Base-by-base conservation (phyloP, 208 protist species). In the Vickermania ingenoplastis region DNA sequence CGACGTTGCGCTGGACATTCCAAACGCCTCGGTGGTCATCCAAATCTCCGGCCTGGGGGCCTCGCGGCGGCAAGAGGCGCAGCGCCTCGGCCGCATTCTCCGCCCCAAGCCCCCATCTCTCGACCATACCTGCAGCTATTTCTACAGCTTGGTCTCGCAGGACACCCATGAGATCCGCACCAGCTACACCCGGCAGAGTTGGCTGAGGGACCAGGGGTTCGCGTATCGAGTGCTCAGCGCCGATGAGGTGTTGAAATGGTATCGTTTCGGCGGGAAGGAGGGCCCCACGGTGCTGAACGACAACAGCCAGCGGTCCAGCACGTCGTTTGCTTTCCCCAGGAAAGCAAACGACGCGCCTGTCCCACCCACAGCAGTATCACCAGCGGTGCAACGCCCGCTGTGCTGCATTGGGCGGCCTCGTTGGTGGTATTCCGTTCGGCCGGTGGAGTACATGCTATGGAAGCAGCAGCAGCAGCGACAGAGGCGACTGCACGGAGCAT, bases 1-100 rank as follows among this genome's bases (percentile, higher is more conserved):
- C 29, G 98, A 99, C 77, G 97, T 93, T 25, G 94, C 96, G 11
- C 89, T 99, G 27, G 97, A 99, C 67, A 71, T 99, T 29, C 98
- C 99, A 24, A 96, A 97, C 30, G 98, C 98, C 0, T 99, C 97
- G 28, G 98, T 99, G n/a, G 90, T 99, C 49, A 99, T 99, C 62
- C 97, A 99, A 63, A 87, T 99, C 51, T 97, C 95, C 22, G 97
- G 95, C 17, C 93, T 98, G 31, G 97, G 96, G 36, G 96, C 93
- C 0, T 96, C 94, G 7, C 82, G 97, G 14, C 93, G 94, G 7
- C 94, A 97, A 71, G 97, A 99, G 77, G 97, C 97, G 41, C 97
- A 99, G 73, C 91, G 97, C n/a, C 81, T 99, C 1, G 98, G 97
- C 45, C 91, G 97, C 50, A 99, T 99, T 69, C 67, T 97, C 13